Conservation (phyloP, 768 basidiomycete genomes). For the Russula compacta region DNA sequence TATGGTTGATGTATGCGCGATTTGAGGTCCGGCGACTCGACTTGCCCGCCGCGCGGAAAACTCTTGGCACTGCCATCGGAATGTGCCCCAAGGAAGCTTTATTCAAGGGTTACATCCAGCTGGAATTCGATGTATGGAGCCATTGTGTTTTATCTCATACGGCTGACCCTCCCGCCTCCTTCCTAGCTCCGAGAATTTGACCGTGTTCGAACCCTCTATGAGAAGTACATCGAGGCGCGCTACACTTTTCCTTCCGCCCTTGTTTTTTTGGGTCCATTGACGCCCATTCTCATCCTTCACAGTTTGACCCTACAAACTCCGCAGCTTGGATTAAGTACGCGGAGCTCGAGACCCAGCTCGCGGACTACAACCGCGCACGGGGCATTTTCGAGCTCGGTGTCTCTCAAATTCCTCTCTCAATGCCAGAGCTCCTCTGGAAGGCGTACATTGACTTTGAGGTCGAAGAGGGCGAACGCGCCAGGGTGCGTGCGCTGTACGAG, state of each 20-base stretch:
- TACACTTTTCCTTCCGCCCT: neutral
- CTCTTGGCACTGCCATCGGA: constrained; percentile 84
- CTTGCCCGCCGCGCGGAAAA: constrained; percentile 75
- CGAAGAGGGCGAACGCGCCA: constrained; percentile 85
- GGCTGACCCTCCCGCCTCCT: neutral
- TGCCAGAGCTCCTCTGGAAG: constrained; percentile 94
- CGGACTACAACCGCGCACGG: constrained; percentile 81
- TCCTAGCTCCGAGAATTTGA: constrained; percentile 87
- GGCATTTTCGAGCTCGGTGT: constrained; percentile 92
- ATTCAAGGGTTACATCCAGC: constrained; percentile 93
- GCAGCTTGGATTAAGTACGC: constrained; percentile 96
- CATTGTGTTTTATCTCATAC: neutral
- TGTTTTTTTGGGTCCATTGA: neutral
- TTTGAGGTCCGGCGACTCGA: constrained; percentile 86
- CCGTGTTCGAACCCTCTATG: constrained; percentile 80
- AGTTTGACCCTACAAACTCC: constrained; percentile 87
- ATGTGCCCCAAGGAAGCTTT: constrained; percentile 94
- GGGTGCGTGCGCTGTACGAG: constrained; percentile 80
- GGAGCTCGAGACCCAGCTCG: constrained; percentile 79
- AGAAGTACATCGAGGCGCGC: constrained; percentile 86
- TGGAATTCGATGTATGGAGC: constrained; percentile 69
- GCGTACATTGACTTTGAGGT: constrained; percentile 96
- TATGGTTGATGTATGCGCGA: constrained; percentile 88
- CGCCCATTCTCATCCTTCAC: neutral
- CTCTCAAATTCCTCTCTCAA: constrained; percentile 74